Evolutionary conservation across 179 eudicot genomes (phyloP), one percentile per base, ranked within the genome.

Genomic region (Actinidia polygama): DNA sequence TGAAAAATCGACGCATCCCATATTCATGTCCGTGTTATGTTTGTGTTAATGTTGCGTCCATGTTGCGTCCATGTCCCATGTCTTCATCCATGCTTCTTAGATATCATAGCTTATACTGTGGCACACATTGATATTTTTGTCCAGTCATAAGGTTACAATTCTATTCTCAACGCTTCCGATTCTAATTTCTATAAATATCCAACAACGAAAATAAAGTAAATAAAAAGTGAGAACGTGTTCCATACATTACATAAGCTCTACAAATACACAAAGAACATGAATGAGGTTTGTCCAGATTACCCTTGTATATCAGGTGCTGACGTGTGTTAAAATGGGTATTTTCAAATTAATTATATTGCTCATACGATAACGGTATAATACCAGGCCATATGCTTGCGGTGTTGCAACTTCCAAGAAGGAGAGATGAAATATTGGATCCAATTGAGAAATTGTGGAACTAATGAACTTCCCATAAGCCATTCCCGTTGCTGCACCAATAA

Each of bases 371-470:
- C 11, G 23, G 19, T 10, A 62, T 55, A 58, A 64, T 94, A 96
- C 99, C 98, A 95, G 95, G 87, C 93, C 99, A 92, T 96, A 95
- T 70, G 99, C 98, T 91, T 95, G 97, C 59, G 99, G 98, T 78
- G 98, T 91, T 72, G 98, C 99, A 81, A 96, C 97, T 86, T 95
- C 99, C 87, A 93, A 73, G 83, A 91, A 83, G 53, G 96, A 82
- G 70, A 90, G 82, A 80, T 89, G 93, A 79, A 95, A 86, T 36
- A 82, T 67, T 73, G 95, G 92, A 89, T 88, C 83, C n/a, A 88
- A 85, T 44, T 88, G 90, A 71, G 93, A 84, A 86, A 95, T 87
- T 73, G 88, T 79, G 79, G 87, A 79, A 81, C 91, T 86, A 81
- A 90, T 88, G 79, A 91, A 77, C 87, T 93, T 95, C 70, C 99